Evolutionary conservation across 2,329 filamentous ascomycete genomes (phyloP).

Genomic region (Colletotrichum cuscutae): DNA sequence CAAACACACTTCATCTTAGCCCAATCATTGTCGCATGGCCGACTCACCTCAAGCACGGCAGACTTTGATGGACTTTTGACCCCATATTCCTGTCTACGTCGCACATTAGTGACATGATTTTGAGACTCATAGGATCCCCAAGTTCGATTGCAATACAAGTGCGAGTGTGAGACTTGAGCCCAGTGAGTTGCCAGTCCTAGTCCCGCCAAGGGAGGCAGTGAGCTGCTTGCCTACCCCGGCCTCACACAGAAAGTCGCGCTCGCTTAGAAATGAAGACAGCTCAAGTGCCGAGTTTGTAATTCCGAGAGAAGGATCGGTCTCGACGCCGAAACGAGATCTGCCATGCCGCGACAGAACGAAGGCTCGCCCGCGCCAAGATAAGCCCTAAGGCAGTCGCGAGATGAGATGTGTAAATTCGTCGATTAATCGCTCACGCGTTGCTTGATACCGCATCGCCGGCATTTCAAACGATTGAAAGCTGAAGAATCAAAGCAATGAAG

Average conservation of each 20-base stretch:
- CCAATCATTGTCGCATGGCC: not conserved
- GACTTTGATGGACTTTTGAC: not conserved
- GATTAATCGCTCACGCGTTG: not conserved
- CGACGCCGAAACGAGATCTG: not conserved
- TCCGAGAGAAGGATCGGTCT: not conserved
- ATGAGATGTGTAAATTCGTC: not conserved
- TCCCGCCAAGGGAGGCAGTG: not conserved
- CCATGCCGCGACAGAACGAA: not conserved
- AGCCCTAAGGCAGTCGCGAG: not conserved
- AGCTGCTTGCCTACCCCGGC: not conserved
- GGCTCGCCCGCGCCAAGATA: conserved; percentile 18
- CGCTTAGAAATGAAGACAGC: not conserved
- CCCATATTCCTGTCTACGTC: not conserved
- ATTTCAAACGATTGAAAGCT: not conserved
- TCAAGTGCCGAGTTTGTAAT: not conserved
- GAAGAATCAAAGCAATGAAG: not conserved
- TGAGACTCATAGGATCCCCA: not conserved
- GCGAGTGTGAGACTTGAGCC: too few relatives aligned
- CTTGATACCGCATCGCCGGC: not conserved
- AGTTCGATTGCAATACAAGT: too few relatives aligned
- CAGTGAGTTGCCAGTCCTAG: too few relatives aligned
- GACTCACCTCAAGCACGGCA: not conserved
- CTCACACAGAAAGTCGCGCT: not conserved
- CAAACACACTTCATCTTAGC: not conserved
- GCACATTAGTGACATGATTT: not conserved